These are phyloP conservation scores for Beta macrorhiza DNA, from an alignment of 179 eudicot genomes.

Conservation along the genomic window DNA sequence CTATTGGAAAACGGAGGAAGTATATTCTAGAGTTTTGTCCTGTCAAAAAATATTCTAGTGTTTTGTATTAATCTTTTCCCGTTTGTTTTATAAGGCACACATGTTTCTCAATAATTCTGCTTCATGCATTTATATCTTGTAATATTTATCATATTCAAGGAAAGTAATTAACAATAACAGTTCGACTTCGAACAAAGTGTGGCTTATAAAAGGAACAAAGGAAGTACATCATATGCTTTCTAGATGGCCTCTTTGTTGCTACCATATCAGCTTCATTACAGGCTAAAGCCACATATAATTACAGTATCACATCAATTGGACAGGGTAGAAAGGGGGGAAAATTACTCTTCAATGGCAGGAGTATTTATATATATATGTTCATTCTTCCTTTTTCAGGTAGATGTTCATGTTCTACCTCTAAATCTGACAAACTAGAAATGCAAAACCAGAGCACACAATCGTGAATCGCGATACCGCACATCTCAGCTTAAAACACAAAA, in stretches of 20 bases:
- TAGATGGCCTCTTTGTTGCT: constrained; percentile 3
- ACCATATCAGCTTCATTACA: neutral
- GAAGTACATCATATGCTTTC: no score
- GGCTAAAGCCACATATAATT: neutral
- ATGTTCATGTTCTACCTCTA: constrained; percentile 9
- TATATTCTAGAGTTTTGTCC: no score
- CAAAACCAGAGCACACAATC: neutral
- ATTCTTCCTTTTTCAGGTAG: neutral
- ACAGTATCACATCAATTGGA: neutral
- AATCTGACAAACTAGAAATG: constrained; percentile 18
- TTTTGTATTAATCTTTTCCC: no score
- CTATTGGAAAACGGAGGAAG: no score
- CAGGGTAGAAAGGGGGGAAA: neutral
- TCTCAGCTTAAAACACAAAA: constrained; percentile 5
- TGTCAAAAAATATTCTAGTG: no score
- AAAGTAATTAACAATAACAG: no score
- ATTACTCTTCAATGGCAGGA: neutral
- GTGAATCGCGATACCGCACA: neutral
- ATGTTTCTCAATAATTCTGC: no score
- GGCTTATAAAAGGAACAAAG: no score
- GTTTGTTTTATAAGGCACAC: no score
- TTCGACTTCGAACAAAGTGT: no score
- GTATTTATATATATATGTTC: neutral
- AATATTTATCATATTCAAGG: no score
- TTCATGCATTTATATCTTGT: no score